A percentile compares a stretch with the other conserved stretches of the same genome.
These are phyloP conservation scores for Dryas drummondii DNA, from an alignment of 306 rosid species.

Conservation along the genomic window DNA sequence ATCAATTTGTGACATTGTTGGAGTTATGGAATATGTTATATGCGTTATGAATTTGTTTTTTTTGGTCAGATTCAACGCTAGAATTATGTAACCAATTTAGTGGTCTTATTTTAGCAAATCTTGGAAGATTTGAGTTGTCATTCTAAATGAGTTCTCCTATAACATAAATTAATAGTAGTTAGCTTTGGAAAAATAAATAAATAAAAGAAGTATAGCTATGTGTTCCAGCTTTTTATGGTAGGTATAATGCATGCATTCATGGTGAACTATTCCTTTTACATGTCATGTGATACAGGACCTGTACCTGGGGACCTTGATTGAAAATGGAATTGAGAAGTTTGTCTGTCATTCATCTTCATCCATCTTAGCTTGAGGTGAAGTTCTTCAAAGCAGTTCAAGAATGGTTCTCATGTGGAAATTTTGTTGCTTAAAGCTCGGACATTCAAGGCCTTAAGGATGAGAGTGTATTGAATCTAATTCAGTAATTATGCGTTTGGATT, in stretches of 20 bases:
- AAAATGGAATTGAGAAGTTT: conserved; percentile 24
- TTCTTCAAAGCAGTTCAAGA: conserved; percentile 34
- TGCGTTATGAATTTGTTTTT: not conserved
- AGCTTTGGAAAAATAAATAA: not conserved
- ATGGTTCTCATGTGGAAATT: conserved; percentile 35
- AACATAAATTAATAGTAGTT: not conserved
- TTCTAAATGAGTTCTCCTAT: too few relatives aligned
- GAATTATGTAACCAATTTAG: not conserved
- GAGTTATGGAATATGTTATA: not conserved
- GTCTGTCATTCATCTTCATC: conserved; percentile 17
- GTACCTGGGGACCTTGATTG: conserved; percentile 91
- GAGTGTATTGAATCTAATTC: conserved; percentile 31
- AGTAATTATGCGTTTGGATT: conserved; percentile 40
- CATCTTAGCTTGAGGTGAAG: conserved; percentile 13
- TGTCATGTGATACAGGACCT: conserved; percentile 60
- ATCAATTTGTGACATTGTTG: not conserved
- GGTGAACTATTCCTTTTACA: conserved; percentile 22
- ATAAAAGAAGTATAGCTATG: not conserved
- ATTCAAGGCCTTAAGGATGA: conserved; percentile 38
- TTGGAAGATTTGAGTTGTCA: not conserved
- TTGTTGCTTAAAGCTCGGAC: conserved; percentile 36
- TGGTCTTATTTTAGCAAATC: not conserved
- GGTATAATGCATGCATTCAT: conserved; percentile 4
- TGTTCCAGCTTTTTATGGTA: not conserved
- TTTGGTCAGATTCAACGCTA: not conserved